Evolutionary conservation across 208 protist genomes (phyloP), one percentile per base, ranked within the genome.

Genomic region (Naegleria fowleri): DNA sequence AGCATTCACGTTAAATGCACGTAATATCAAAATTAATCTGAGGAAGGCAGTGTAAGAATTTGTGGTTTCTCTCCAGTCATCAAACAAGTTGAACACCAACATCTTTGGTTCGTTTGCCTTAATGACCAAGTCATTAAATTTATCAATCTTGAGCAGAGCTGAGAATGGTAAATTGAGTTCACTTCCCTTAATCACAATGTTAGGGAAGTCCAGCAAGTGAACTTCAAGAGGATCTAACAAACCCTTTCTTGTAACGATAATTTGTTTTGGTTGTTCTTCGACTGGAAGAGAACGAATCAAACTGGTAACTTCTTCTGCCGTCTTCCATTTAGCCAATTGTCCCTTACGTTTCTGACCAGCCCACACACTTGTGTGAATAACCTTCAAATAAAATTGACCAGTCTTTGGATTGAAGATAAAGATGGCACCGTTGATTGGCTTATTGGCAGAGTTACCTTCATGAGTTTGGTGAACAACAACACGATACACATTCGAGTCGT

Each of bases 321-420:
- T 99, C 94, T 99, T 99, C 96, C 99, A 99, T 91, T 99, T 98
- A 40, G 99, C 98, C n/a, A 99, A 96, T 95, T 99, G 99, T n/a
- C 96, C 97, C 5, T 99, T 96, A 92, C 99, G 98, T 95, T 99
- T 99, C 94, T 99, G 99, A 29, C 99, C 99, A 13, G 98, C 96
- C 97, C 99, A 99, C 55, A 99, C 98, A 76, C 95, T 97, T 67
- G 99, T 99, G 96, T 99, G 99, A 91, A 99, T 99, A 59, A 99
- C 98, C 94, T 99, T 99, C 88, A 99, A 95, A 95, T 99, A 99
- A 11, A 99, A 95, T 93, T 99, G 97, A 33, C 99, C 99, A 6
- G 98, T 99, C 43, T 98, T 94, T 52, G 99, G 99, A 94, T 99
- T 99, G 95, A 99, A 99, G 88, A 99, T 98, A 92, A 99, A 99